Conservation (phyloP, 2,329 filamentous ascomycete species). For the Davidsoniella eucalypti region DNA sequence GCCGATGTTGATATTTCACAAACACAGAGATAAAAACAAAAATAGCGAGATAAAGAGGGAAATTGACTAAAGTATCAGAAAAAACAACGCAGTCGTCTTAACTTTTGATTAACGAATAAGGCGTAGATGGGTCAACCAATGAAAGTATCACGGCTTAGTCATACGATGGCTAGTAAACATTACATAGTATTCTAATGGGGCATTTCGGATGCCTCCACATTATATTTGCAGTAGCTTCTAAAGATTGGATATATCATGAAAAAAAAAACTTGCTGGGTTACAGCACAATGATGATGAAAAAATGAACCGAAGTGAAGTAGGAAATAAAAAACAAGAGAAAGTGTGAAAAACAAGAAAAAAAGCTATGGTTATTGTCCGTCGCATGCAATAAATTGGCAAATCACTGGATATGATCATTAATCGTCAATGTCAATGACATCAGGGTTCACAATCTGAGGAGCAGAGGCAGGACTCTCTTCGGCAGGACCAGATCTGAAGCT, state of each 20-base stretch:
- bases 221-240: not conserved
- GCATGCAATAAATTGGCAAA: not conserved
- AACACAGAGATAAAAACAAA: too few relatives aligned
- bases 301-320: not conserved
- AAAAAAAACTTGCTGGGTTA: not conserved
- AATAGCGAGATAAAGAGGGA: too few relatives aligned
- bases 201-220: too few relatives aligned
- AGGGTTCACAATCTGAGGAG: conserved; percentile 47
- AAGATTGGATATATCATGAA: not conserved
- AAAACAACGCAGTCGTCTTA: too few relatives aligned
- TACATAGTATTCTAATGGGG: not conserved
- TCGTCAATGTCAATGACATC: conserved; percentile 73
- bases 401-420: conserved; percentile 15
- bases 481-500: conserved; percentile 47
- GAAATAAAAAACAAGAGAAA: conserved; percentile 8
- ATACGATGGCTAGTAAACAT: not conserved
- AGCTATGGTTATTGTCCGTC: not conserved
- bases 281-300: not conserved
- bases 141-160: too few relatives aligned
- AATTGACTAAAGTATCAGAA: too few relatives aligned
- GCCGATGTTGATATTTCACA: too few relatives aligned
- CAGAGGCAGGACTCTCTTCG: conserved; percentile 32
- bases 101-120: too few relatives aligned
- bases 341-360: conserved; percentile 10
- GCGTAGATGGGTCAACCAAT: too few relatives aligned